Evolutionary conservation across 2,329 filamentous ascomycete genomes (phyloP).

Genomic region (Aspergillus cejpii): DNA sequence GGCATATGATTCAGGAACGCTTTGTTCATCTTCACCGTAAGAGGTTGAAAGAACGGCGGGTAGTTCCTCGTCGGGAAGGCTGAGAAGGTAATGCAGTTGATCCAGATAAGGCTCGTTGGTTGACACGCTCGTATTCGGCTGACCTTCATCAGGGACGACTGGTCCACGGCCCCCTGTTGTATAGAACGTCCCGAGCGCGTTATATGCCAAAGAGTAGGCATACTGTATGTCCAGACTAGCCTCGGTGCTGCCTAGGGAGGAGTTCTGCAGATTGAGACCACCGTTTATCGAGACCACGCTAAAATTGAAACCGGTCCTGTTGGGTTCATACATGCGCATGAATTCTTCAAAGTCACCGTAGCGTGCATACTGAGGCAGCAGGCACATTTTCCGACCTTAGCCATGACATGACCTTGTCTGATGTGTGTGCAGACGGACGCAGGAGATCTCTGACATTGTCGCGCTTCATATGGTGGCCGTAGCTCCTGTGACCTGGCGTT

Average conservation of each 20-base stretch:
- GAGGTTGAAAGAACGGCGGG: conserved; percentile 62
- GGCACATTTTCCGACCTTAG: conserved; percentile 48
- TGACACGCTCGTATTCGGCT: conserved; percentile 39
- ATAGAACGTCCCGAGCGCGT: conserved; percentile 52
- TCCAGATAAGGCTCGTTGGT: conserved; percentile 62
- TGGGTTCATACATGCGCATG: conserved; percentile 49
- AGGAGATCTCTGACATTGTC: conserved; percentile 52
- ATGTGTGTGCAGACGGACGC: conserved; percentile 46
- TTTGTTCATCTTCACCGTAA: conserved; percentile 62
- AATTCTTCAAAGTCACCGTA: conserved; percentile 53
- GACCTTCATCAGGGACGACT: conserved; percentile 44
- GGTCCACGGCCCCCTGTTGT: conserved; percentile 53
- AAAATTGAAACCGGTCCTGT: conserved; percentile 50
- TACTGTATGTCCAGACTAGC: conserved; percentile 61
- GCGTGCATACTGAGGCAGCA: conserved; percentile 43
- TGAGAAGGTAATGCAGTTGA: conserved; percentile 55
- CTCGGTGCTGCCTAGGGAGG: conserved; percentile 45
- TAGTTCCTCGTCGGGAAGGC: conserved; percentile 48
- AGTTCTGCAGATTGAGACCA: conserved; percentile 47
- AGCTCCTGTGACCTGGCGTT: conserved; percentile 52
- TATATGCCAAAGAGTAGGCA: conserved; percentile 50
- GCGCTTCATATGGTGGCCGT: conserved; percentile 58
- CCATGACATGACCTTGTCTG: conserved; percentile 50
- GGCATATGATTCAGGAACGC: conserved; percentile 54
- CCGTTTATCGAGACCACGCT: conserved; percentile 52